These are phyloP conservation scores for Trametes pubescens DNA, from an alignment of 1,284 basidiomycete species.

Conservation along the genomic window DNA sequence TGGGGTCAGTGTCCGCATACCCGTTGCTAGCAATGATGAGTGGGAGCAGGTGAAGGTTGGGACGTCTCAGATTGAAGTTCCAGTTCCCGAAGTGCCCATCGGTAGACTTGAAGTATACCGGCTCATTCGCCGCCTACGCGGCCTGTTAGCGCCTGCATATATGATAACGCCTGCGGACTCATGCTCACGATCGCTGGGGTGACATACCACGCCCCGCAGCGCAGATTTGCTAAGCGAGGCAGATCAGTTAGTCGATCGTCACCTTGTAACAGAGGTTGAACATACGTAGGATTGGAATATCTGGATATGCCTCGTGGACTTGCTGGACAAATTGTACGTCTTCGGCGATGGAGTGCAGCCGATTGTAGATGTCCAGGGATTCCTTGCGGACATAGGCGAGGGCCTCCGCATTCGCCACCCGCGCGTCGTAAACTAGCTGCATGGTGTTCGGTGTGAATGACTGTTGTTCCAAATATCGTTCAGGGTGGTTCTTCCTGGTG, in stretches of 20 bases:
- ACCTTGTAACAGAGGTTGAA: slow-evolving; percentile 20
- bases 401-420: slow-evolving; percentile 37
- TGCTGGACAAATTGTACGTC: slow-evolving; percentile 76
- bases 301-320: slow-evolving; percentile 64
- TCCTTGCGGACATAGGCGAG: slow-evolving; percentile 67
- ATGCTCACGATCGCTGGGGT: slow-evolving; percentile 67
- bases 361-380: slow-evolving; percentile 82
- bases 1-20: slow-evolving; percentile 47
- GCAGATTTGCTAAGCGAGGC: slow-evolving; percentile 75
- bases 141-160: slow-evolving; percentile 1
- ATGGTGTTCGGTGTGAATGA: neutral
- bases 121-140: slow-evolving; percentile 33
- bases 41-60: slow-evolving; percentile 85
- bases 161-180: neutral
- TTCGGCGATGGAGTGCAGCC: slow-evolving; percentile 84
- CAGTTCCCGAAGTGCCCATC: slow-evolving; percentile 93
- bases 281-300: slow-evolving; percentile 74
- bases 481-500: neutral
- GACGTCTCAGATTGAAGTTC: slow-evolving; percentile 86
- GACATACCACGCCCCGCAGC: slow-evolving; percentile 96
- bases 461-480: neutral
- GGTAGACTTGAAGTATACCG: slow-evolving; percentile 96
- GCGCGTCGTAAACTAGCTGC: slow-evolving; percentile 15
- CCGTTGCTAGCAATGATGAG: slow-evolving; percentile 65
- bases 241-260: neutral